Base-by-base conservation (phyloP, 148 eudicot genomes). In the Pharnaceum exiguum region DNA sequence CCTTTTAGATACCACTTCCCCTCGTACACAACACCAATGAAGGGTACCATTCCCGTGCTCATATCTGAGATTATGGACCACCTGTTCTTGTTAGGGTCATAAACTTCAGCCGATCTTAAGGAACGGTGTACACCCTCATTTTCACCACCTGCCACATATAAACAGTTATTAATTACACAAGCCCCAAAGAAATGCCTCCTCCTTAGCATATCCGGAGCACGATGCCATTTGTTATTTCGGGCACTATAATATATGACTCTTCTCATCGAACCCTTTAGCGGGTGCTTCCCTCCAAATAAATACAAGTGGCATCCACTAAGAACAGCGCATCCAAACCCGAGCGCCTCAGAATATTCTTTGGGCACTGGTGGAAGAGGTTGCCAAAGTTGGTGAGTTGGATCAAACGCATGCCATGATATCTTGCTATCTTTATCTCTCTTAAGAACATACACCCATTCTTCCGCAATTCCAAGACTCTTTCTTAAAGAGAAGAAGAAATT, bases 321-420 rank as follows among this genome's bases (percentile, higher is more conserved):
- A 60, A 91, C 98, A 19, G 95, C 97, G 42, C 84, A 86, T 6
- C 97, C 95, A 47, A 90, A 90, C 27, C 90, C 97, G 6, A 83
- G 58, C 27, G 95, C 95, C 74, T 74, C 82, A 3, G 86, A 75
- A 69, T 86, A 90, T 45, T 86, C 95, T 56, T 64, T 86, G 3
- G 97, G 97, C n/a, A 90, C 84, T 3, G 97, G 97, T 50, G 97
- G 90, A 48, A 90, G 88, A 31, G 97, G 89, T 57, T 86, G 97
- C 87, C 87, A 90, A 2, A 83, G 70, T 50, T 84, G 90, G 74
- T 79, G 56, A 13, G 55, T 48, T 0, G 97, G 95, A 62, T 90
- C 97, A 55, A 86, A 90, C 23, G 95, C 95, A 67, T 86, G 86
- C 97, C 90, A 90, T 6, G 97, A 84, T 56, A 90, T 71, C 67